Evolutionary conservation across 768 basidiomycete species (phyloP).

Genomic region (Coprinopsis sp.): DNA sequence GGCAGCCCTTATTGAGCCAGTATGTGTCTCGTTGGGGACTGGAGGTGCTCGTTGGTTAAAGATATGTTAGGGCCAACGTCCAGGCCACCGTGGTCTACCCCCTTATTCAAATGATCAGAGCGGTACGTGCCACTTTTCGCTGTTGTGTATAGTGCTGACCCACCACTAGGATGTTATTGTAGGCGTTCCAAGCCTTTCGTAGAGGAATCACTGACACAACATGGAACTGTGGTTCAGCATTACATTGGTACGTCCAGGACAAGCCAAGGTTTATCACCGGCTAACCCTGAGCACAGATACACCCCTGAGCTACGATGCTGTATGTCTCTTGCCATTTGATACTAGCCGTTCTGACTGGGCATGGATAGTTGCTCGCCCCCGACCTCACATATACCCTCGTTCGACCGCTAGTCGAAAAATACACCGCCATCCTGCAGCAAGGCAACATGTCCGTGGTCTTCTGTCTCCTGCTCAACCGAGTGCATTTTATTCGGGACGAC

Average conservation of each 20-base stretch:
- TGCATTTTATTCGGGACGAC: conserved; percentile 79
- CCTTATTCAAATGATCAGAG: conserved; percentile 72
- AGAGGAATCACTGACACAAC: not conserved
- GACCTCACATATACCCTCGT: conserved; percentile 90
- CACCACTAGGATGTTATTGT: conserved; percentile 57
- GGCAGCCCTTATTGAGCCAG: conserved; percentile 39
- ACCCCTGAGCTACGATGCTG: conserved; percentile 76
- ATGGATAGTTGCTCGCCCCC: conserved; percentile 64
- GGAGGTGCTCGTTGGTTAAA: not conserved
- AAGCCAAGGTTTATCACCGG: not conserved
- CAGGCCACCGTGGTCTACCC: conserved; percentile 69
- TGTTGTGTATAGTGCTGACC: conserved; percentile 11
- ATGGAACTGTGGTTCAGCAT: conserved; percentile 30
- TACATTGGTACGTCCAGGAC: conserved; percentile 56
- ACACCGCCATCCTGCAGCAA: conserved; percentile 59
- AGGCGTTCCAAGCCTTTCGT: conserved; percentile 13
- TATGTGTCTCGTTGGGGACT: conserved; percentile 21
- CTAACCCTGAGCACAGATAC: conserved; percentile 51
- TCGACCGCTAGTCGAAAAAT: conserved; percentile 85
- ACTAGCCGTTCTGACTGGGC: conserved; percentile 1
- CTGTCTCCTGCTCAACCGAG: conserved; percentile 81
- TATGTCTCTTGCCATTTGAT: conserved; percentile 29
- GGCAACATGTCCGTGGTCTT: conserved; percentile 86
- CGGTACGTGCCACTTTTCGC: conserved; percentile 34
- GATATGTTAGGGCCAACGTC: conserved; percentile 40